Evolutionary conservation across 805 yeast species (phyloP).

Genomic region (Kodamaea fukazawae): DNA sequence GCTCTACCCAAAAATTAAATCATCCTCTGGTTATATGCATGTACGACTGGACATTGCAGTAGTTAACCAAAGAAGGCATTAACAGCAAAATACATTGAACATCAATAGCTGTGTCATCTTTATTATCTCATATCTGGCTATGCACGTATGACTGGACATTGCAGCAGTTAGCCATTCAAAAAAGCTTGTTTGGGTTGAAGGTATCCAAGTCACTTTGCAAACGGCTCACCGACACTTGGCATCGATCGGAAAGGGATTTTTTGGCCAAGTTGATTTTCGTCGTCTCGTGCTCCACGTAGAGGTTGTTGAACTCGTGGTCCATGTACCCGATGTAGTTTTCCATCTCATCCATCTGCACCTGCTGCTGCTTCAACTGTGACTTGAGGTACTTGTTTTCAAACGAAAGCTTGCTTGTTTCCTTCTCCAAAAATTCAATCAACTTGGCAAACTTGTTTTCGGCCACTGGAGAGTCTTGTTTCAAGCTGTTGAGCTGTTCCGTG

Average conservation of each 20-base stretch:
- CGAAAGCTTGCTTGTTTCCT: conserved; percentile 25
- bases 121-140: no score
- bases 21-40: no score
- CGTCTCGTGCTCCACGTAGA: conserved; percentile 5
- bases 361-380: conserved; percentile 17
- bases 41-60: no score
- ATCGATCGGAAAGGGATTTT: conserved; percentile 5
- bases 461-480: conserved; percentile 9
- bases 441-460: conserved; percentile 18
- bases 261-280: conserved; percentile 3
- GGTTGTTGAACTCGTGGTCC: conserved; percentile 12
- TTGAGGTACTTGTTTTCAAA: conserved; percentile 37
- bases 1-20: no score
- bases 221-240: conserved; percentile 6
- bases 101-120: no score
- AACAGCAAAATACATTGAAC: no score
- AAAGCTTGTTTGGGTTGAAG: conserved; percentile 12
- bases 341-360: conserved; percentile 22
- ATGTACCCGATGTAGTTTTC: conserved; percentile 23
- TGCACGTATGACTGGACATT: no score
- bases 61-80: no score
- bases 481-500: conserved; percentile 21
- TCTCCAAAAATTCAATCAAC: conserved; percentile 31
- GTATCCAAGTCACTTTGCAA: conserved; percentile 15
- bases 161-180: no score